Evolutionary conservation across 2,329 filamentous ascomycete genomes (phyloP).

Genomic region (Leptoxyphium fumago): DNA sequence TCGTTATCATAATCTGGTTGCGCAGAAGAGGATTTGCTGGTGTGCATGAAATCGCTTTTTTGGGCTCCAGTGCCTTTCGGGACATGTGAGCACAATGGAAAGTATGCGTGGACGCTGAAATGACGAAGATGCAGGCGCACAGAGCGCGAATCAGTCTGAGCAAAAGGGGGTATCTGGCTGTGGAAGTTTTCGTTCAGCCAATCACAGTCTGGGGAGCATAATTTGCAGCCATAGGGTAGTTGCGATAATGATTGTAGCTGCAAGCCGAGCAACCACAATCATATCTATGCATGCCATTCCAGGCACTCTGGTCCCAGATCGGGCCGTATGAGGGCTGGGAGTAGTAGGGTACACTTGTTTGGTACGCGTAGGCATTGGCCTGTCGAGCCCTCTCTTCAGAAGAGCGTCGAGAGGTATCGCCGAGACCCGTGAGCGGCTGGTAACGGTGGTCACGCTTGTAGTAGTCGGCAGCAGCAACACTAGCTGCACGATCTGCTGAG

Average conservation of each 20-base stretch:
- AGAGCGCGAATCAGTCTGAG: neutral
- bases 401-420: conserved; percentile 17
- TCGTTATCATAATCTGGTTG: too few relatives aligned
- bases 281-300: conserved; percentile 19
- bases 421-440: conserved; percentile 18
- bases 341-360: conserved; percentile 14
- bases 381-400: conserved; percentile 19
- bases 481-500: conserved; percentile 12
- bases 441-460: conserved; percentile 19
- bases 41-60: too few relatives aligned
- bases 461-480: conserved; percentile 13
- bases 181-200: conserved; percentile 17
- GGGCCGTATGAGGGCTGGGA: conserved; percentile 14
- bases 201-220: conserved; percentile 22
- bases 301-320: conserved; percentile 19
- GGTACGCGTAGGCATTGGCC: conserved; percentile 14
- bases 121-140: neutral
- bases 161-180: too few relatives aligned
- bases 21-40: too few relatives aligned
- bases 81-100: too few relatives aligned
- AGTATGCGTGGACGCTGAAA: neutral
- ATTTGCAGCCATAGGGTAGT: conserved; percentile 17
- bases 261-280: conserved; percentile 22
- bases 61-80: too few relatives aligned
- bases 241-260: conserved; percentile 20